Evolutionary conservation across 192 early-diverging fungal genomes (phyloP).

Genomic region (Backusella liffmaniae): DNA sequence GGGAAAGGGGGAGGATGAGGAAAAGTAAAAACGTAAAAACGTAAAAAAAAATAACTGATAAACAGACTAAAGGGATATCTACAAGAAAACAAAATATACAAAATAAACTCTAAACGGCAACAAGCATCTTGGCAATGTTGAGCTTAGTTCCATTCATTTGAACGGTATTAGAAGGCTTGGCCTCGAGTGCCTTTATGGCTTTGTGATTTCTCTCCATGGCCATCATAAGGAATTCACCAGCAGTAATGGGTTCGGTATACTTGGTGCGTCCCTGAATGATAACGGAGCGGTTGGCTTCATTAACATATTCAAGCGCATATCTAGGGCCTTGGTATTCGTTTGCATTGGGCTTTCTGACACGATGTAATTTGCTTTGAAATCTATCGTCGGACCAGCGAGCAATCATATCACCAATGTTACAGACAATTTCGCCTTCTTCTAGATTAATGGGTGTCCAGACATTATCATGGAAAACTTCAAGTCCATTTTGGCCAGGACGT

Average conservation of each 20-base stretch:
- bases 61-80: not conserved
- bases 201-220: slow-evolving; percentile 29
- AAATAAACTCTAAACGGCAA: not conserved
- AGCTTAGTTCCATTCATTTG: not conserved
- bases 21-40: not conserved
- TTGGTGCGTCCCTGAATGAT: slow-evolving; percentile 32
- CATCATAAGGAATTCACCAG: slow-evolving; percentile 24
- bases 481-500: slow-evolving; percentile 12
- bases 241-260: slow-evolving; percentile 27
- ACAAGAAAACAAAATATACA: slow-evolving; percentile 6
- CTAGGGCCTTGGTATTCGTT: slow-evolving; percentile 21
- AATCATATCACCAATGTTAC: slow-evolving; percentile 38
- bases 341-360: slow-evolving; percentile 19
- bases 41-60: not conserved
- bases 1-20: not conserved
- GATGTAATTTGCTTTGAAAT: slow-evolving; percentile 30
- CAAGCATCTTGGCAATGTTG: not conserved
- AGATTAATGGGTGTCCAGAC: slow-evolving; percentile 1
- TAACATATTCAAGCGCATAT: slow-evolving; percentile 26
- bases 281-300: slow-evolving; percentile 28
- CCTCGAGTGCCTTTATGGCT: not conserved
- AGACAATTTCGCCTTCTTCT: slow-evolving; percentile 29
- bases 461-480: slow-evolving; percentile 15
- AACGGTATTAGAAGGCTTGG: not conserved
- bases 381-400: slow-evolving; percentile 36